Percentiles rank a stretch among this genome's conserved stretches.
phyloP scores from a whole-genome alignment of 306 rosid genomes.

The Crotalaria pallida region DNA sequence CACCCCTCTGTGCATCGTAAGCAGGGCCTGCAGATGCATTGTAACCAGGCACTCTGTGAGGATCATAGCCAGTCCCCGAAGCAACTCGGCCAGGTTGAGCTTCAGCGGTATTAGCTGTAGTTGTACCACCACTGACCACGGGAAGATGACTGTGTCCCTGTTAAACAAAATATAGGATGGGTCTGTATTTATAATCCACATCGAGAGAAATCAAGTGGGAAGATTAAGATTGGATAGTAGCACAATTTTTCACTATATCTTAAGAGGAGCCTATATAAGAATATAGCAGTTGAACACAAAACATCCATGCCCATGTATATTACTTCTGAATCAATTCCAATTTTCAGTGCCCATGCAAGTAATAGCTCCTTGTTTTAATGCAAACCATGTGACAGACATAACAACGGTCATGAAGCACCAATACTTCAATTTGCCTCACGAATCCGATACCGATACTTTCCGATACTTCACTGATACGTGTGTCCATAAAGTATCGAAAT shows the following conservation, averaged over 20 bases:
- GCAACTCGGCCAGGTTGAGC: constrained; percentile 50
- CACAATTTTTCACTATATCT: no score
- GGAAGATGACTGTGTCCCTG: constrained; percentile 65
- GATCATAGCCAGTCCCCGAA: constrained; percentile 42
- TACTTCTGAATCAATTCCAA: background rate
- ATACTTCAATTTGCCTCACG: no score
- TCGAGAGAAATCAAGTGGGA: background rate
- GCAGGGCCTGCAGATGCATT: constrained; percentile 44
- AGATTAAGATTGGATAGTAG: background rate
- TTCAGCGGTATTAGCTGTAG: constrained; percentile 40
- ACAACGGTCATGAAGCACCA: background rate
- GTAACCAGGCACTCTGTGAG: constrained; percentile 40
- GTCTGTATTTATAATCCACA: background rate
- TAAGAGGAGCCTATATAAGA: background rate
- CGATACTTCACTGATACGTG: no score
- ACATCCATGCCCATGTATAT: background rate
- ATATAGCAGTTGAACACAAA: background rate
- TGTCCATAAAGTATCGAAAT: no score
- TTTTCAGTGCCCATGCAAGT: background rate
- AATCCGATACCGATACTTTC: no score
- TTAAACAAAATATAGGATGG: constrained; percentile 5
- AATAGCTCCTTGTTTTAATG: background rate
- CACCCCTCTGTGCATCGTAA: constrained; percentile 49
- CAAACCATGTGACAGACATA: background rate
- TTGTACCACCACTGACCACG: constrained; percentile 12